These are phyloP conservation scores for Phialemoniopsis sp. DNA, from an alignment of 2,329 filamentous ascomycete genomes.

Conservation along the genomic window DNA sequence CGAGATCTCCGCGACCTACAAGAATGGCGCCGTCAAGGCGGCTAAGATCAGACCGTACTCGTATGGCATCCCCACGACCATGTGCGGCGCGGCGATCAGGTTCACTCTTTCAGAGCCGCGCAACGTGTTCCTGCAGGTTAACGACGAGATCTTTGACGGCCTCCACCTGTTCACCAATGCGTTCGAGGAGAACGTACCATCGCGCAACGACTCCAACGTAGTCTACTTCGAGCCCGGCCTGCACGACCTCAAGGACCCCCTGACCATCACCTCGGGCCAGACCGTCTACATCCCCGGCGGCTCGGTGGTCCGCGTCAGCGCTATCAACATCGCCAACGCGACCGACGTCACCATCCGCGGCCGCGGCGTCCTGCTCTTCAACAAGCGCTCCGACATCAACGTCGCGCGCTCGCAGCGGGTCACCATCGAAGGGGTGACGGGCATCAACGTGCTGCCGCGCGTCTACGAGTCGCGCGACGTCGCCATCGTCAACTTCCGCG, in stretches of 20 bases:
- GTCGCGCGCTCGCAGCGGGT: slow-evolving; percentile 10
- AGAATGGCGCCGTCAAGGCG: slow-evolving; percentile 2
- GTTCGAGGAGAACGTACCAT: slow-evolving; percentile 11
- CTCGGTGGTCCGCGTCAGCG: slow-evolving; percentile 6
- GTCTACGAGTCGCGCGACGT: slow-evolving; percentile 12
- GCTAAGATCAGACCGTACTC: slow-evolving; percentile 9
- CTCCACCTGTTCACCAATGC: slow-evolving; percentile 17
- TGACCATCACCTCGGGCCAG: slow-evolving; percentile 8
- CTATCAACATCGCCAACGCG: slow-evolving; percentile 14
- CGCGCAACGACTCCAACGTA: slow-evolving; percentile 6
- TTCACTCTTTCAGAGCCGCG: slow-evolving; percentile 8
- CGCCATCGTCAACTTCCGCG: slow-evolving; percentile 11
- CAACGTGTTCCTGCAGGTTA: slow-evolving; percentile 17
- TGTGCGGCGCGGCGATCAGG: slow-evolving; percentile 4
- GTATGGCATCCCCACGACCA: slow-evolving; percentile 6
- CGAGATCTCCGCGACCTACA: too few relatives aligned
- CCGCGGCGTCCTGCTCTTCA: slow-evolving; percentile 16
- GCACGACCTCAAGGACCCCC: slow-evolving; percentile 8
- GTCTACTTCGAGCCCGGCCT: slow-evolving; percentile 21
- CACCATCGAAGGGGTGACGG: slow-evolving; percentile 13
- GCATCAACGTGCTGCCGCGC: slow-evolving; percentile 9
- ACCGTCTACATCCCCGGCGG: slow-evolving; percentile 14
- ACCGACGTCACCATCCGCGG: slow-evolving; percentile 12
- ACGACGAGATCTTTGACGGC: slow-evolving; percentile 18
- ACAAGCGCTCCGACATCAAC: slow-evolving; percentile 5